Percentiles rank a stretch among this genome's conserved stretches.
These are phyloP conservation scores for Tricholoma furcatifolium DNA, from an alignment of 768 basidiomycete species.

Conservation along the genomic window DNA sequence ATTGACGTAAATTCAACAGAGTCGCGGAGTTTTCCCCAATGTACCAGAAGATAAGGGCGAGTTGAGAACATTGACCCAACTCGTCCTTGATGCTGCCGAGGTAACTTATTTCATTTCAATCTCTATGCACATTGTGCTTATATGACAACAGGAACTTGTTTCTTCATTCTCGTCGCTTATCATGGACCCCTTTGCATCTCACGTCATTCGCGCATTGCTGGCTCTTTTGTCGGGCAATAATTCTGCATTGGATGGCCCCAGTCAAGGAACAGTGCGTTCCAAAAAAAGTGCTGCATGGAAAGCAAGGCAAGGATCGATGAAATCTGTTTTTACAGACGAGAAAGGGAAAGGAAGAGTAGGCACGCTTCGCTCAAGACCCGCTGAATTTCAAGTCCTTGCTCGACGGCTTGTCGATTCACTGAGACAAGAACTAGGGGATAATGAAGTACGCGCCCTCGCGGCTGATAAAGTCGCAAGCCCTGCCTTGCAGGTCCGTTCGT, in stretches of 20 bases:
- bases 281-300: constrained; percentile 86
- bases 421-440: constrained; percentile 52
- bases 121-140: background rate
- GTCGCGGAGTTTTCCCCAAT: constrained; percentile 51
- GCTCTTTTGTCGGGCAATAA: constrained; percentile 69
- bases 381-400: constrained; percentile 47
- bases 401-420: constrained; percentile 49
- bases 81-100: constrained; percentile 63
- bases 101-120: constrained; percentile 37
- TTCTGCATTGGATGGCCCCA: constrained; percentile 34
- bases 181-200: constrained; percentile 88
- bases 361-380: constrained; percentile 31
- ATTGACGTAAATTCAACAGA: constrained; percentile 31
- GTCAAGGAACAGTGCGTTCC: constrained; percentile 59
- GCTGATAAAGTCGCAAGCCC: constrained; percentile 78
- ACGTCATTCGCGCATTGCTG: constrained; percentile 81
- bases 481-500: constrained; percentile 56
- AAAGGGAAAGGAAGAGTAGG: constrained; percentile 36
- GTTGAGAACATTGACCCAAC: constrained; percentile 60
- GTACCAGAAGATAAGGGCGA: constrained; percentile 59
- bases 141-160: constrained; percentile 59
- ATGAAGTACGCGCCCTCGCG: constrained; percentile 77
- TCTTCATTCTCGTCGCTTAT: constrained; percentile 63
- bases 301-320: constrained; percentile 75
- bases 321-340: constrained; percentile 64